Base-by-base conservation (phyloP, 2,329 filamentous ascomycete species). In the Cytospora piceae region DNA sequence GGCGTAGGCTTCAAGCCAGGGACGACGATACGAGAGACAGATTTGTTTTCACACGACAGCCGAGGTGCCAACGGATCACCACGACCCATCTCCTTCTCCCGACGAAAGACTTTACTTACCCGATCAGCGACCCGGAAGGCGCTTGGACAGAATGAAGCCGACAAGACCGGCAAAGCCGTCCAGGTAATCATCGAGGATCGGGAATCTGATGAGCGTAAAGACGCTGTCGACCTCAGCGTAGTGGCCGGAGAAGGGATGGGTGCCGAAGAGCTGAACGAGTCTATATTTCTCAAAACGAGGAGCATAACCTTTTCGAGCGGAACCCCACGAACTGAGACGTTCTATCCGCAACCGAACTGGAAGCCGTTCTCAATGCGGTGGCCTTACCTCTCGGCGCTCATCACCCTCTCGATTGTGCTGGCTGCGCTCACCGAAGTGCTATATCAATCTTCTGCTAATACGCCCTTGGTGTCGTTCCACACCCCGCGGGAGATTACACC, bases 291-390 rank as follows among this genome's bases (percentile, higher is more conserved):
- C 54, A 63, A 73, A 12, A 75, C 74, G 67, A 77, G 77, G 6
- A 77, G 74, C 27, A 76, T 78, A 17, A 80, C 77, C 1, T 77
- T 79, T 53, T 74, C 77, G 4, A 69, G 70, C n/a, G 75, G 74
- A 46, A 6, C n/a, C 15, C 74, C 77, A 63, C 77, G 77, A 60
- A 79, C 79, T 0, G 78, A 85, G 63, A 75, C 87, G 0, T 87
- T 87, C 69, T 88, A 86, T 68, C 86, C 87, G 0, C 83, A 86
- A 65, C 85, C 86, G 2, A 84, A 90, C 73, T 90, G 87, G 88
- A 88, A 87, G 72, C 88, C 87, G 0, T 83, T 88, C 67, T 83
- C 84, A 0, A 90, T 90, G 86, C 80, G 84, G 34, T 85, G 83
- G 80, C 85, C 85, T 0, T 90, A 88, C 70, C 78, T 90, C 3